phyloP scores from a whole-genome alignment of 202 grass and related monocot genomes.

The Saccharum hybrid region DNA sequence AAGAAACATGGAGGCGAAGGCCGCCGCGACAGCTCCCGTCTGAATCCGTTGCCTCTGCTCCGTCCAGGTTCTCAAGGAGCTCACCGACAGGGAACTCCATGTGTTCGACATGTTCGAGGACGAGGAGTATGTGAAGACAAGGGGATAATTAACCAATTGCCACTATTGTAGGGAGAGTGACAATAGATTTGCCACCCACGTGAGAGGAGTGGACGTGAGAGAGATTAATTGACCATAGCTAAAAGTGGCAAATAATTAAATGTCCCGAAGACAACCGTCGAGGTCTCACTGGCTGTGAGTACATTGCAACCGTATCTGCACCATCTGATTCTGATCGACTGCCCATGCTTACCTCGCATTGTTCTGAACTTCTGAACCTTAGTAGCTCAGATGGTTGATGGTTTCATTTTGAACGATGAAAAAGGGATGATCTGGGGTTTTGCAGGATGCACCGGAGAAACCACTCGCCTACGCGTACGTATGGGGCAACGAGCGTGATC shows the following conservation, averaged over 20 bases:
- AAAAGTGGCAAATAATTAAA: no score
- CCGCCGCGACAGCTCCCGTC: background rate
- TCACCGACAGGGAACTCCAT: slow-evolving; percentile 75
- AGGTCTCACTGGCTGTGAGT: slow-evolving; percentile 70
- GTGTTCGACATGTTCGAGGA: slow-evolving; percentile 87
- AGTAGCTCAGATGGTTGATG: background rate
- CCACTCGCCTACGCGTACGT: slow-evolving; percentile 59
- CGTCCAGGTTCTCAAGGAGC: slow-evolving; percentile 55
- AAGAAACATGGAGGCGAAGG: background rate
- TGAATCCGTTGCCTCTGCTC: slow-evolving; percentile 14
- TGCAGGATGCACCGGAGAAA: slow-evolving; percentile 64
- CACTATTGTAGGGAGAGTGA: no score
- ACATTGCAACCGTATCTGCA: background rate
- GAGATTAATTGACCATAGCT: no score
- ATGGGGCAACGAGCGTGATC: slow-evolving; percentile 62
- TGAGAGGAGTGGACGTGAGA: no score
- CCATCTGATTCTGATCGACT: background rate
- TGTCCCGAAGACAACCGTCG: slow-evolving; percentile 62
- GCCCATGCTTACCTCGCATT: background rate
- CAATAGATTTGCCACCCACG: no score
- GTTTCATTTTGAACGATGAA: background rate
- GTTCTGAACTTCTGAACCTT: no score
- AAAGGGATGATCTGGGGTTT: background rate
- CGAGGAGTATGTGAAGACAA: slow-evolving; percentile 74
- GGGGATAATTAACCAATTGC: no score